Conservation (phyloP, 805 yeast genomes). For the Kodamaea laetipori region DNA sequence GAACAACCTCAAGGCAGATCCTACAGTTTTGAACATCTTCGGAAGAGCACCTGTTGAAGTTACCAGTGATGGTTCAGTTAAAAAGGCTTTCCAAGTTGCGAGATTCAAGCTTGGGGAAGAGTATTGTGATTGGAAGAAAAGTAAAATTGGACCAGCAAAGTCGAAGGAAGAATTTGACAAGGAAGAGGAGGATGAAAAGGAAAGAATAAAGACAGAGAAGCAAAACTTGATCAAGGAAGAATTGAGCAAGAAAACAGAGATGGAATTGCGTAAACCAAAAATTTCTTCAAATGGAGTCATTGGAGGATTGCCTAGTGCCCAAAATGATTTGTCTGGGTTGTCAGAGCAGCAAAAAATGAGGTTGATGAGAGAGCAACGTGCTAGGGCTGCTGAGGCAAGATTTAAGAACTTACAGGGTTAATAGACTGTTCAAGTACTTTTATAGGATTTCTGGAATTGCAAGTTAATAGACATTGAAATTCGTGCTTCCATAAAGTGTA, state of each 20-base stretch:
- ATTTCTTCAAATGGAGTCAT: slow-evolving; percentile 37
- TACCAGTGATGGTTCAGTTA: slow-evolving; percentile 47
- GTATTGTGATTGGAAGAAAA: slow-evolving; percentile 66
- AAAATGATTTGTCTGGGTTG: slow-evolving; percentile 58
- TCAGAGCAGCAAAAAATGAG: slow-evolving; percentile 73
- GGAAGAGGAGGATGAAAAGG: slow-evolving; percentile 37
- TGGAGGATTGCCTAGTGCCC: slow-evolving; percentile 26
- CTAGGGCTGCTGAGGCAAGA: slow-evolving; percentile 95
- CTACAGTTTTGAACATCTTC: slow-evolving; percentile 51
- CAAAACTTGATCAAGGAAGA: slow-evolving; percentile 46
- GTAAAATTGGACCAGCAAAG: slow-evolving; percentile 64
- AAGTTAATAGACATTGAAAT: no score
- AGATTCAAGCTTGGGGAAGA: slow-evolving; percentile 70
- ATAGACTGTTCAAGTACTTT: slow-evolving; percentile 7
- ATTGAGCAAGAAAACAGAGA: slow-evolving; percentile 44
- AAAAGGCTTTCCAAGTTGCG: slow-evolving; percentile 65
- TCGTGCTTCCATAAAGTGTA: no score
- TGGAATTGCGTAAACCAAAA: slow-evolving; percentile 38
- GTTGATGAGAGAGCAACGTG: slow-evolving; percentile 91
- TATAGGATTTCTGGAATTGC: not conserved
- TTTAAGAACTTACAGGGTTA: slow-evolving; percentile 29
- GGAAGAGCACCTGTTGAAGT: slow-evolving; percentile 75
- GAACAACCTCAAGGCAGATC: slow-evolving; percentile 68
- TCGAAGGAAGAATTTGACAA: slow-evolving; percentile 58
- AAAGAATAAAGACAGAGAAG: slow-evolving; percentile 40